Evolutionary conservation across 148 eudicot species (phyloP).

Genomic region (Rhododendron griersonianum): DNA sequence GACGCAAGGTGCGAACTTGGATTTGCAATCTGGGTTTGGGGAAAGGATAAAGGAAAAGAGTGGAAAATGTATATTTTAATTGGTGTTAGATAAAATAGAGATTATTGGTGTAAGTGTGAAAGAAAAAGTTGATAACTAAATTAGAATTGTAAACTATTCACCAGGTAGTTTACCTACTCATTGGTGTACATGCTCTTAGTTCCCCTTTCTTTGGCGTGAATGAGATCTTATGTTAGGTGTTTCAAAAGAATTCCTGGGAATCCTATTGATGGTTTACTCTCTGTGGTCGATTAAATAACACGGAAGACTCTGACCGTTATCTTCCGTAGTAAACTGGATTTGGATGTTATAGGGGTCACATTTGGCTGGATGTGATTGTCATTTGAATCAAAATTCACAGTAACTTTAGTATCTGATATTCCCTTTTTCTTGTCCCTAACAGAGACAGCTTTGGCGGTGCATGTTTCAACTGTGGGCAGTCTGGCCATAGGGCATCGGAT

Average conservation of each 20-base stretch:
- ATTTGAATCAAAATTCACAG: background rate
- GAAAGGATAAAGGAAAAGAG: no score
- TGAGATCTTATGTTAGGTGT: background rate
- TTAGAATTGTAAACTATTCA: no score
- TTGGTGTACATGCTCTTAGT: background rate
- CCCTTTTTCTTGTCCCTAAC: slow-evolving; percentile 11
- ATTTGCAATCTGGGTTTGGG: no score
- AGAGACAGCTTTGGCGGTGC: slow-evolving; percentile 78
- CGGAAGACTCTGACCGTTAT: background rate
- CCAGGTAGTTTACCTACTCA: no score
- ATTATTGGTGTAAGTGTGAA: no score
- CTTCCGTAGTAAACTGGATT: background rate
- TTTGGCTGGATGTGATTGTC: background rate
- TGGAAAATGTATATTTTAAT: no score
- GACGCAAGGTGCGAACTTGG: no score
- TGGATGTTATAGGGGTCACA: background rate
- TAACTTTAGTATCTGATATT: background rate
- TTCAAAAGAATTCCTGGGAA: background rate
- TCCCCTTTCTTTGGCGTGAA: background rate
- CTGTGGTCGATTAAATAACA: background rate
- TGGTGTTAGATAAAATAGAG: no score
- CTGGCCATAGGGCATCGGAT: slow-evolving; percentile 90
- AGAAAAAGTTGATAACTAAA: no score
- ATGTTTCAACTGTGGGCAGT: slow-evolving; percentile 86
- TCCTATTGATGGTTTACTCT: background rate